phyloP scores from a whole-genome alignment of 202 grass and related monocot species.

The Musa balbisiana region DNA sequence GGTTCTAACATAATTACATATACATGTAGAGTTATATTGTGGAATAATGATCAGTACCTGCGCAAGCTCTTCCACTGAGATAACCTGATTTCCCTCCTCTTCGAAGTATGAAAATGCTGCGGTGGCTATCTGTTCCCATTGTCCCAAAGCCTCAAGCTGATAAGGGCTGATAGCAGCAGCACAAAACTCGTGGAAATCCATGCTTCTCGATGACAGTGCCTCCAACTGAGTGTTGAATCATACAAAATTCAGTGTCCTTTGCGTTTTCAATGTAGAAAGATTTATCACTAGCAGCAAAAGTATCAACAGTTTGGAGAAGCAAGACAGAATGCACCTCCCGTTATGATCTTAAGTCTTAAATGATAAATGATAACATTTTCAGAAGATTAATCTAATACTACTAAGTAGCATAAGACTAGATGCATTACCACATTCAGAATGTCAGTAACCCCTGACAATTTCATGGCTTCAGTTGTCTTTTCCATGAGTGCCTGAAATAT shows the following conservation, averaged over 20 bases:
- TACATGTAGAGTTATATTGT: constrained; percentile 5
- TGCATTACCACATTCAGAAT: constrained; percentile 63
- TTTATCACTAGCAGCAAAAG: background rate
- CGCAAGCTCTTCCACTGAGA: constrained; percentile 76
- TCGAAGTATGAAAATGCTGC: constrained; percentile 92
- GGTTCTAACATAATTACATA: background rate
- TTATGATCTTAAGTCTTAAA: too few species aligned
- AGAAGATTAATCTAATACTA: too few species aligned
- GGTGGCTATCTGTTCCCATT: constrained; percentile 90
- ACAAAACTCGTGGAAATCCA: constrained; percentile 96
- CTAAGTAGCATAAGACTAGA: background rate
- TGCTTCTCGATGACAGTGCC: constrained; percentile 59
- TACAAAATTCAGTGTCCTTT: background rate
- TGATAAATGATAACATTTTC: too few species aligned
- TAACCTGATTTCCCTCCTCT: constrained; percentile 68
- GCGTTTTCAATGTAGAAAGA: background rate
- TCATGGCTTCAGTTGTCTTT: constrained; percentile 90
- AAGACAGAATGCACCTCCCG: background rate
- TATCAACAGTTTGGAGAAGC: background rate
- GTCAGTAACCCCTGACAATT: constrained; percentile 79
- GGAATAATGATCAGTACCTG: constrained; percentile 38
- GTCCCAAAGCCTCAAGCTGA: constrained; percentile 82
- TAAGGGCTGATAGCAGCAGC: constrained; percentile 92
- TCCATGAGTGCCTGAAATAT: constrained; percentile 47
- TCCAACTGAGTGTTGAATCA: constrained; percentile 58